Base-by-base conservation (phyloP, 2,329 filamentous ascomycete genomes). In the Aureobasidium musti region DNA sequence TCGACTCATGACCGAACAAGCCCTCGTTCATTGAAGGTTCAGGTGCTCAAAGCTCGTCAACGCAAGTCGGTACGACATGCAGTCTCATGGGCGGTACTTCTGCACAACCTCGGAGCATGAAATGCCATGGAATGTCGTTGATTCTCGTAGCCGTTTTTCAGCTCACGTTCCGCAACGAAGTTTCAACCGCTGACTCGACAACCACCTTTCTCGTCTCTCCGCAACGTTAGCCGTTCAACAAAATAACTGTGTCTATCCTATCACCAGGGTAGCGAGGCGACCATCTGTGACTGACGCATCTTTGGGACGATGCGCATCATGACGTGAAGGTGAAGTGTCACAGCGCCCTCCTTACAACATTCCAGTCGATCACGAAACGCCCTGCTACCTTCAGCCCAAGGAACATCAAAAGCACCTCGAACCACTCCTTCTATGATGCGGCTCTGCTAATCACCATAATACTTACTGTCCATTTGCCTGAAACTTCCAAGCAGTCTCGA, bases 91-190 rank as follows among this genome's bases (percentile, higher is more conserved):
- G 56, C 10, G n/a, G 41, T 21, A 21, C 28, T 33, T 21, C 23
- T 61, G 43, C 33, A 14, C 41, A 21, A 47, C 56, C 56, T 49
- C 56, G 41, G 30, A 35, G 45, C 45, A 39, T 52, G 21, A 63
- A 63, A 23, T 50, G 43, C 59, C 33, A 52, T 63, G 59, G 59
- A 63, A 63, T 63, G 59, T 52, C 45, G 59, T 63, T 63, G 45
- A 8, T 37, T 30, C 39, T 63, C 33, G 26, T 45, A 49, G 23
- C 57, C 43, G 41, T 52, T 41, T 10, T 37, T 39, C 45, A 63
- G 59, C 59, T 39, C 43, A 39, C 59, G 59, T 63, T 63, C 43
- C 45, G 45, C 33, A 61, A 50, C 57, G 26, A 19, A 47, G 26
- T 60, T 47, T 60, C 56, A 23, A 60, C 56, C 21, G 39, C 56